Percentiles rank a stretch among this genome's conserved stretches.
Conservation (phyloP, 192 early-diverging fungal species). For the Podila horticola region DNA sequence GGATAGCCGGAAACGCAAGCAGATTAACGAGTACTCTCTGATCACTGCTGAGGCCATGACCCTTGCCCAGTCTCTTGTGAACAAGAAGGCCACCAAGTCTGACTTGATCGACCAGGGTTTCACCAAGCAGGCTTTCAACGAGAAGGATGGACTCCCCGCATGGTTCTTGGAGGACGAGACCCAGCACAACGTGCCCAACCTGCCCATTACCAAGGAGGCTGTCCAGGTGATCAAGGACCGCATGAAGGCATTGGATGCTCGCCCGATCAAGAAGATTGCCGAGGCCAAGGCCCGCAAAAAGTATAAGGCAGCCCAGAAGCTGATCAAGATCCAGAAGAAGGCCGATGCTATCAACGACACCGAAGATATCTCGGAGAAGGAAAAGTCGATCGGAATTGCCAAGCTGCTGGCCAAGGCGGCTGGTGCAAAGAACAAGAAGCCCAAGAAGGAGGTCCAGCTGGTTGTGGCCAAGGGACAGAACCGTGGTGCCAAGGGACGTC, state of each 20-base stretch:
- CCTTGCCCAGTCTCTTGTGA: conserved; percentile 84
- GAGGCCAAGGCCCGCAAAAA: conserved; percentile 99
- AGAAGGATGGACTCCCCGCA: conserved; percentile 84
- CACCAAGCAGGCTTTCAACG: conserved; percentile 89
- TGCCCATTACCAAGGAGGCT: conserved; percentile 98
- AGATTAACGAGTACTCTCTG: conserved; percentile 60
- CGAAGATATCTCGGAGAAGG: conserved; percentile 89
- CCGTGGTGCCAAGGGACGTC: conserved; percentile 88
- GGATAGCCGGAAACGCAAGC: conserved; percentile 56
- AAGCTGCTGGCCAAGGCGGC: conserved; percentile 85
- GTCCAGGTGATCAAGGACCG: conserved; percentile 84
- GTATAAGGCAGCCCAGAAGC: conserved; percentile 69
- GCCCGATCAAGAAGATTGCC: conserved; percentile 99
- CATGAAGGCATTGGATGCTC: conserved; percentile 90
- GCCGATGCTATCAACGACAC: conserved; percentile 86
- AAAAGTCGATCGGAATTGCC: conserved; percentile 84
- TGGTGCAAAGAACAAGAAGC: conserved; percentile 77
- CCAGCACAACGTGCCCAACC: conserved; percentile 85
- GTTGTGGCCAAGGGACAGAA: conserved; percentile 91
- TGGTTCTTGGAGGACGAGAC: conserved; percentile 97
- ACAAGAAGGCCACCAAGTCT: conserved; percentile 77
- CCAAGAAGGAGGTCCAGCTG: conserved; percentile 81
- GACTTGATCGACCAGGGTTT: conserved; percentile 94
- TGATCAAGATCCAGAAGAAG: conserved; percentile 90
- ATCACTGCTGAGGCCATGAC: conserved; percentile 94